Evolutionary conservation across 2,329 filamentous ascomycete species (phyloP).

Genomic region (Phyllosticta paracitricarpa): DNA sequence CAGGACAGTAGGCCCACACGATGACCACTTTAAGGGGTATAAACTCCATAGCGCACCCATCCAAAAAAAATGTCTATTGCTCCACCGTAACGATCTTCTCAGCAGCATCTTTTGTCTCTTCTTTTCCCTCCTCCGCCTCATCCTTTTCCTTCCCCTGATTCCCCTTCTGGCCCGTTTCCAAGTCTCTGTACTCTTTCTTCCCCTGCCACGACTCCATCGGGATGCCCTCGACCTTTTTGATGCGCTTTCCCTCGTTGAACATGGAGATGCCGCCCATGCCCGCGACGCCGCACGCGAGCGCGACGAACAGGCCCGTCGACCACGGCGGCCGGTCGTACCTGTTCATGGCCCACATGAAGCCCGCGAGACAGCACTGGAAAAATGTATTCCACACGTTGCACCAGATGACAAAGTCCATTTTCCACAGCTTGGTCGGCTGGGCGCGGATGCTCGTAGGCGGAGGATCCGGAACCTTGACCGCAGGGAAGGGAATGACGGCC

Average conservation of each 20-base stretch:
- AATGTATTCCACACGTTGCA: conserved; percentile 70
- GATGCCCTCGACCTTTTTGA: conserved; percentile 27
- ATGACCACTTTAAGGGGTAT: not conserved
- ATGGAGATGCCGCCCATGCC: conserved; percentile 59
- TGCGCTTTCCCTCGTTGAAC: conserved; percentile 54
- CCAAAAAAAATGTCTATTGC: not conserved
- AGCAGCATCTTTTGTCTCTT: not conserved
- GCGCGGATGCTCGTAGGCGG: conserved; percentile 66
- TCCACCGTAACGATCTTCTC: not conserved
- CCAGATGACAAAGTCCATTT: conserved; percentile 71
- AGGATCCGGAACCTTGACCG: conserved; percentile 50
- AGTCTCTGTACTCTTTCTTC: not conserved
- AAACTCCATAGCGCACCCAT: not conserved
- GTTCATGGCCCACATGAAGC: conserved; percentile 76
- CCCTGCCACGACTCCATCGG: conserved; percentile 6
- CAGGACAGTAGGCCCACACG: not conserved
- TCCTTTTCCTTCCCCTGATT: not conserved
- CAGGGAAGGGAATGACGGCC: conserved; percentile 50
- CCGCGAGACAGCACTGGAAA: conserved; percentile 61
- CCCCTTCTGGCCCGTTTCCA: not conserved
- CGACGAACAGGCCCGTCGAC: conserved; percentile 72
- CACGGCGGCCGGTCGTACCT: conserved; percentile 65
- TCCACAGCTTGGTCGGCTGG: conserved; percentile 59
- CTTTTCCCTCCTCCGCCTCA: not conserved
- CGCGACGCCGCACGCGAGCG: conserved; percentile 59